Conservation (phyloP, 2,329 filamentous ascomycete species). For the Hypoxylon rubiginosum region DNA sequence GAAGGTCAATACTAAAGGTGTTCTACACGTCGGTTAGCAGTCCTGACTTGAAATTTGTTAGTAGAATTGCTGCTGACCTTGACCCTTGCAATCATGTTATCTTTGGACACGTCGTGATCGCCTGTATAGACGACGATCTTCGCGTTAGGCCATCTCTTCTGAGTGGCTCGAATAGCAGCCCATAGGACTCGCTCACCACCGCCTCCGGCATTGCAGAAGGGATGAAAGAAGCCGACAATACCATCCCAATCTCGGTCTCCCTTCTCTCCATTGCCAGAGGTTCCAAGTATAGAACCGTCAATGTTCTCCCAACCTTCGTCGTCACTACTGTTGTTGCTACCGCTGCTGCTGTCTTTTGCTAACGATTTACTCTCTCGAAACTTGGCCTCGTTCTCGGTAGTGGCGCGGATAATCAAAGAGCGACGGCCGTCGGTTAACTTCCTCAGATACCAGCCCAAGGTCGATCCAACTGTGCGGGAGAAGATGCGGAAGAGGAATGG, state of each 20-base stretch:
- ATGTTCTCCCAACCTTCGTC: constrained; percentile 78
- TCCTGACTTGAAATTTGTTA: not conserved
- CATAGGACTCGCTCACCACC: constrained; percentile 96
- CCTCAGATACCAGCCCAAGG: constrained; percentile 71
- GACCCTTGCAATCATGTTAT: constrained; percentile 81
- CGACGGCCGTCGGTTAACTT: constrained; percentile 74
- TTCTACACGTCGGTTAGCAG: constrained; percentile 62
- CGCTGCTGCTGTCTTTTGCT: constrained; percentile 24
- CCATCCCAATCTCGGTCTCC: constrained; percentile 78
- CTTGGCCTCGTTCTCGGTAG: constrained; percentile 59
- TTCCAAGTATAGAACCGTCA: constrained; percentile 59
- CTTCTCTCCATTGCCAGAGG: constrained; percentile 56
- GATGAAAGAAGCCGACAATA: constrained; percentile 96
- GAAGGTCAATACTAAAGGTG: constrained; percentile 92
- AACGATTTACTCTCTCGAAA: constrained; percentile 55
- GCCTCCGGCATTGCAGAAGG: constrained; percentile 97
- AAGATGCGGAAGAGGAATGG: constrained; percentile 55
- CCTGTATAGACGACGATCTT: constrained; percentile 96
- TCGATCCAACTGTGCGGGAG: constrained; percentile 56
- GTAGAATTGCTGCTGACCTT: constrained; percentile 63
- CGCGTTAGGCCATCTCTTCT: constrained; percentile 87
- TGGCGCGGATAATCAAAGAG: constrained; percentile 67
- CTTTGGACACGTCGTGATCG: constrained; percentile 88
- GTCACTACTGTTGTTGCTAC: constrained; percentile 55
- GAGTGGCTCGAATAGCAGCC: constrained; percentile 93